Base-by-base conservation (phyloP, 768 basidiomycete genomes). In the Ramaria sp. region DNA sequence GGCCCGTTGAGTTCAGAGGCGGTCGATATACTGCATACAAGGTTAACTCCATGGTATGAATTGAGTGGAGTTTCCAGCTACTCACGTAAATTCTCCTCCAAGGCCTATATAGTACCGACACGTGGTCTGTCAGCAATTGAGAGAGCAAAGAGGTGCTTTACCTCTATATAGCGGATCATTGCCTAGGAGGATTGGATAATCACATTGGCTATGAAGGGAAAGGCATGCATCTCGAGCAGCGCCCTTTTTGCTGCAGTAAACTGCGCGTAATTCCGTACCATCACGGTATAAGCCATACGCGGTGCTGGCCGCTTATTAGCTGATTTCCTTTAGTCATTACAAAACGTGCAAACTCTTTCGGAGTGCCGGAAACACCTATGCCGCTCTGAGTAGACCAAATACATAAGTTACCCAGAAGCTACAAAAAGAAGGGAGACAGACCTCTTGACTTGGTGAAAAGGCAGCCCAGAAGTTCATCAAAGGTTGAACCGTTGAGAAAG, bases 131-230 rank as follows among this genome's bases (percentile, higher is more conserved):
- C 34, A 46, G 45, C 17, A 17, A 20, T 49, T 6, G 24, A 49
- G n/a, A 43, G 9, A 31, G 24, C 7, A 31, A 13, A 49, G 20
- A 27, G 24, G 12, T 24, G 31, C 59, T 77, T 50, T 65, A 84
- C 87, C 88, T 57, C 88, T 88, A 59, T 89, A 89, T 5, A 82
- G 67, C 7, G 88, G 84, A 67, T 89, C 87, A 61, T 91, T 88
- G 17, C 81, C 88, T 58, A 90, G 68, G 7, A 89, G 68, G 51
- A 91, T 85, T 1, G 86, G 84, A 66, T 84, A 88, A 69, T 89
- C 79, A 60, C 88, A 88, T 63, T 78, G 76, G 52, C 39, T 43
- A 11, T 49, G 13, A 27, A 89, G 68, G 11, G 80, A 81, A 17
- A 72, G 67, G 61, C 88, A 89, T 7, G 88, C 83, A n/a, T 80